Conservation (phyloP, 306 rosid genomes). For the Medicago truncatula region DNA sequence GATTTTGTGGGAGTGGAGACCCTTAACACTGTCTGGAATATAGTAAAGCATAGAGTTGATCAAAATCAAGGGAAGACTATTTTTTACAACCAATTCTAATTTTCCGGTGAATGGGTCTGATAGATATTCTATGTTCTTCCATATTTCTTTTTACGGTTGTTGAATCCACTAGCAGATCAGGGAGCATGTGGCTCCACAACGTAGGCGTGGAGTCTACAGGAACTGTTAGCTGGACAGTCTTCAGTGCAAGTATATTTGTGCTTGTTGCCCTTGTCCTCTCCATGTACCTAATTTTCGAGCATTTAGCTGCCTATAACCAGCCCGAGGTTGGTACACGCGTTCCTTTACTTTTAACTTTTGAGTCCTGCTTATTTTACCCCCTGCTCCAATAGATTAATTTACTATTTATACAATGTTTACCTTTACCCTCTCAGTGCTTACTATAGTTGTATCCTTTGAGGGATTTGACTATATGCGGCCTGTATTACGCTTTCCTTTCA, state of each 20-base stretch:
- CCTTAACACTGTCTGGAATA: conserved; percentile 28
- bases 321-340: conserved; percentile 73
- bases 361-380: conserved; percentile 4
- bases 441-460: conserved; percentile 18
- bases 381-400: conserved; percentile 19
- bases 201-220: conserved; percentile 56
- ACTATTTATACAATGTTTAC: conserved; percentile 8
- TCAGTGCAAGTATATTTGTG: conserved; percentile 86
- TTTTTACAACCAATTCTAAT: conserved; percentile 28
- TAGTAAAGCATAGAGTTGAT: conserved; percentile 11
- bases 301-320: conserved; percentile 90
- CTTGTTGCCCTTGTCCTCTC: conserved; percentile 84
- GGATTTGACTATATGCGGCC: conserved; percentile 9
- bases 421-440: conserved; percentile 34
- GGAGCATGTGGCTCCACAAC: conserved; percentile 62
- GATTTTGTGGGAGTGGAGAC: conserved; percentile 29
- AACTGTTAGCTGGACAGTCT: conserved; percentile 75
- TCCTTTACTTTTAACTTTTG: conserved; percentile 41
- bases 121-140: conserved; percentile 54
- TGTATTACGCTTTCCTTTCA: conserved; percentile 12
- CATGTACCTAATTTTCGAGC: conserved; percentile 86
- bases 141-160: conserved; percentile 58
- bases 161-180: conserved; percentile 74
- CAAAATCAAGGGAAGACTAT: conserved; percentile 18
- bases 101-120: conserved; percentile 67